These are phyloP conservation scores for Trichosporon faecale DNA, from an alignment of 1,284 basidiomycete genomes.

Conservation along the genomic window DNA sequence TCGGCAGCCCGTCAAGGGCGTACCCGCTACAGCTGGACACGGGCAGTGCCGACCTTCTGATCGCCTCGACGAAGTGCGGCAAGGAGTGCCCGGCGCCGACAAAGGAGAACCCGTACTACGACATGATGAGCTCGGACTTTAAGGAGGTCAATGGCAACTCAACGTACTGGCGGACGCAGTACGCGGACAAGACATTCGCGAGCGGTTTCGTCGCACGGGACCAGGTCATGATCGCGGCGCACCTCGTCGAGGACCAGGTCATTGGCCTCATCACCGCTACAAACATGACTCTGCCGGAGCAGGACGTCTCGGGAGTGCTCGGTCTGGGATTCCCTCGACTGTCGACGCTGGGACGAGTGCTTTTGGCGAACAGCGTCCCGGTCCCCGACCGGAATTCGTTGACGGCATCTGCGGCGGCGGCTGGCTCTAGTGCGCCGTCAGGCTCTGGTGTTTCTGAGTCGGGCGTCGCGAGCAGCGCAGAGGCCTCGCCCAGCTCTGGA, in stretches of 20 bases:
- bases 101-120: constrained; percentile 38
- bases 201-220: constrained; percentile 42
- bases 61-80: constrained; percentile 43
- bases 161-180: constrained; percentile 33
- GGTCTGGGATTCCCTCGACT: constrained; percentile 52
- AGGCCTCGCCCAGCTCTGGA: neutral
- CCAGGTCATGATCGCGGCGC: constrained; percentile 30
- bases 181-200: constrained; percentile 36
- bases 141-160: constrained; percentile 32
- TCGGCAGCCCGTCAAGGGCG: constrained; percentile 39
- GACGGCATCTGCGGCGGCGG: neutral
- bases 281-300: constrained; percentile 45
- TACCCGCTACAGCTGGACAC: constrained; percentile 49
- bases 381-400: neutral
- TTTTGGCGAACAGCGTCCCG: constrained; percentile 18
- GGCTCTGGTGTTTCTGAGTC: neutral
- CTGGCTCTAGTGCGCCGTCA: neutral
- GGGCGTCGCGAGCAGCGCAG: neutral
- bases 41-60: constrained; percentile 44
- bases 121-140: constrained; percentile 32
- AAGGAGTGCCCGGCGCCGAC: constrained; percentile 32
- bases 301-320: constrained; percentile 50
- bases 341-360: constrained; percentile 26
- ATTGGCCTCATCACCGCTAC: constrained; percentile 47
- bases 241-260: constrained; percentile 29